Conservation (phyloP, 805 yeast species). For the Starmerella potacharoeniae region DNA sequence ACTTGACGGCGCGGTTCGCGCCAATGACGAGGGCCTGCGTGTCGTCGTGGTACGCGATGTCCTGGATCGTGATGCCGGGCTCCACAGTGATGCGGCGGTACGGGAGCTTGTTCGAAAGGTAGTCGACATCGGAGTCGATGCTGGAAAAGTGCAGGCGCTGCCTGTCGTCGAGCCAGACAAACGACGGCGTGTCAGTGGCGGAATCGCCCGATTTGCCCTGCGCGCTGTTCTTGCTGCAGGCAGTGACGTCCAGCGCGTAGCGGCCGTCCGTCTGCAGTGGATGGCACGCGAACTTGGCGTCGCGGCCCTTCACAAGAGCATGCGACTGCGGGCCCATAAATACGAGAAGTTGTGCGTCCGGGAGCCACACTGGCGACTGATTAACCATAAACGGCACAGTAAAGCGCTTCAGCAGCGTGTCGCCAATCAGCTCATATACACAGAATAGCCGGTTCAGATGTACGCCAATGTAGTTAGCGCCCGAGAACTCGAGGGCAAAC, state of each 20-base stretch:
- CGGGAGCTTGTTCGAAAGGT: constrained; percentile 6
- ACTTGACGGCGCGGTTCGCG: background rate
- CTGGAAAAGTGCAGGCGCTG: constrained; percentile 5
- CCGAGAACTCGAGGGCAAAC: constrained; percentile 5
- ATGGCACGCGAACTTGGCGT: constrained; percentile 8
- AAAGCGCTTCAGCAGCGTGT: constrained; percentile 12
- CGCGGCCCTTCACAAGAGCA: constrained; percentile 9
- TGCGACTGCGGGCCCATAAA: constrained; percentile 13
- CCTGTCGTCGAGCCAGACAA: constrained; percentile 12
- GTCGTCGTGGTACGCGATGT: background rate
- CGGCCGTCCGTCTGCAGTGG: constrained; percentile 6
- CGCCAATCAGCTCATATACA: constrained; percentile 13
- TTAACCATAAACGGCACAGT: constrained; percentile 16
- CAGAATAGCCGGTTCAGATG: constrained; percentile 15
- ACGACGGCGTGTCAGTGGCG: background rate
- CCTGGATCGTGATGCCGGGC: background rate
- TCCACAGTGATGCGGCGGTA: background rate
- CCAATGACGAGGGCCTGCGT: background rate
- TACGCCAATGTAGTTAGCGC: constrained; percentile 28
- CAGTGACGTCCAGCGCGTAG: constrained; percentile 1
- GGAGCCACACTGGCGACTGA: constrained; percentile 13
- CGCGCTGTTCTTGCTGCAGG: constrained; percentile 6
- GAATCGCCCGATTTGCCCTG: background rate
- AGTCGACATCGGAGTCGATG: constrained; percentile 1
- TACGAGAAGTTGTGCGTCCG: constrained; percentile 3